A percentile compares a stretch with the other conserved stretches of the same genome.
Conservation (phyloP, 2,329 filamentous ascomycete species). For the Cryoendolithus antarcticus region DNA sequence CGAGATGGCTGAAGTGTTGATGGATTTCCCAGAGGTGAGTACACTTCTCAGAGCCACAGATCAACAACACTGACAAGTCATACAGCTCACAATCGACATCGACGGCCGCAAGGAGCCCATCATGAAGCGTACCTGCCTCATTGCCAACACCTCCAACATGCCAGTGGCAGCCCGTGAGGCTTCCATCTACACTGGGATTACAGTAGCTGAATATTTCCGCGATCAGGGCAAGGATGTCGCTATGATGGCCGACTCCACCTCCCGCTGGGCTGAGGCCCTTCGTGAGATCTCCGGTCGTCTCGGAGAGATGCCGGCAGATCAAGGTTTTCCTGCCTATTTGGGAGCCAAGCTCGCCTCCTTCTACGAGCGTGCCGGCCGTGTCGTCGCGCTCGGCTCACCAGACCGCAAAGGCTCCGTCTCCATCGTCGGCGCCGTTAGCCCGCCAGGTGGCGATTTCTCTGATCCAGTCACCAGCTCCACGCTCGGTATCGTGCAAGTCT, state of each 20-base stretch:
- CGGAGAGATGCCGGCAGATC: constrained; percentile 98
- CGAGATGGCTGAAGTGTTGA: constrained; percentile 99
- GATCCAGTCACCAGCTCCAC: constrained; percentile 93
- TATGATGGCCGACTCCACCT: constrained; percentile 99
- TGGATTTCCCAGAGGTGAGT: constrained; percentile 84
- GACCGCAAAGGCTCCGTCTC: constrained; percentile 85
- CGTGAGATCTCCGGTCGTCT: constrained; percentile 98
- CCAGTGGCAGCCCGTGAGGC: constrained; percentile 95
- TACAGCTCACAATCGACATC: constrained; percentile 73
- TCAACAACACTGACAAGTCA: too few relatives aligned
- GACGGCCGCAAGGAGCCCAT: constrained; percentile 94
- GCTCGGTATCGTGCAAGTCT: constrained; percentile 94
- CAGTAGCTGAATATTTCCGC: constrained; percentile 90
- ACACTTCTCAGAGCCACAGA: neutral
- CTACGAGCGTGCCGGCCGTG: constrained; percentile 94
- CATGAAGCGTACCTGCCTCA: constrained; percentile 98
- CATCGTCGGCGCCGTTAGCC: constrained; percentile 94
- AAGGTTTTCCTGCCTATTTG: constrained; percentile 97
- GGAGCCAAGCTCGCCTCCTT: constrained; percentile 95
- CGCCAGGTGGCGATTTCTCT: constrained; percentile 96
- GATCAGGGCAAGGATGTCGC: constrained; percentile 95
- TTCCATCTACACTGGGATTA: constrained; percentile 96
- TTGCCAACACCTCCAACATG: constrained; percentile 99
- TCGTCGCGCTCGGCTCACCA: constrained; percentile 74
- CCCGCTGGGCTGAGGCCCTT: constrained; percentile 95